These are phyloP conservation scores for Prunus padus DNA, from an alignment of 306 rosid species.

Conservation along the genomic window DNA sequence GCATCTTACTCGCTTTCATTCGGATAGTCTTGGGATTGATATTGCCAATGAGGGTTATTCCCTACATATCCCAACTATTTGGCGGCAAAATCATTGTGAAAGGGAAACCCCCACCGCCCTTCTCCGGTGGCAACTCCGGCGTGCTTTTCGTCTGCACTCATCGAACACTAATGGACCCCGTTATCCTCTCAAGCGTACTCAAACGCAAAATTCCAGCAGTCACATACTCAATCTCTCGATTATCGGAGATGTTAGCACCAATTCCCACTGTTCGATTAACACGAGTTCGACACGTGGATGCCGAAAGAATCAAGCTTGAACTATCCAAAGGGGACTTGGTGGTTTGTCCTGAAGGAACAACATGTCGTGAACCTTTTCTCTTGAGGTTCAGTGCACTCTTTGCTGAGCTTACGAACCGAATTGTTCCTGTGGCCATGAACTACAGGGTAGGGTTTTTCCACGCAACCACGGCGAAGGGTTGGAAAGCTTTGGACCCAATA, in stretches of 20 bases:
- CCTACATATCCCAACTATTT: constrained; percentile 42
- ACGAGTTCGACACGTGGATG: constrained; percentile 59
- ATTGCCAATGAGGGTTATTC: constrained; percentile 61
- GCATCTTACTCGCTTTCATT: constrained; percentile 56
- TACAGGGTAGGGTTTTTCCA: constrained; percentile 91
- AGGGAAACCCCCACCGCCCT: constrained; percentile 67
- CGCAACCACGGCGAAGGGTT: constrained; percentile 90
- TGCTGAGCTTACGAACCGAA: constrained; percentile 78
- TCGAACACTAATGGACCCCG: constrained; percentile 91
- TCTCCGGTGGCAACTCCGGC: constrained; percentile 38
- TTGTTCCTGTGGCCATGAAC: constrained; percentile 98
- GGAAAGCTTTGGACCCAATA: constrained; percentile 80
- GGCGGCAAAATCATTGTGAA: constrained; percentile 64
- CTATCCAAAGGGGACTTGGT: constrained; percentile 68
- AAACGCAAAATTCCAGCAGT: constrained; percentile 71
- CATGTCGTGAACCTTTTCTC: constrained; percentile 94
- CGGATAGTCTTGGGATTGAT: constrained; percentile 47
- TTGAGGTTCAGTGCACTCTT: constrained; percentile 73
- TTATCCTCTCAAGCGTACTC: constrained; percentile 70
- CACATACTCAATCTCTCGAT: constrained; percentile 81
- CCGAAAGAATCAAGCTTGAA: constrained; percentile 57
- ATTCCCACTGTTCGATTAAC: constrained; percentile 81
- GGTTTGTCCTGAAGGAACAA: constrained; percentile 96
- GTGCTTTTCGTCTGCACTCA: constrained; percentile 94
- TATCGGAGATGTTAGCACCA: constrained; percentile 78